A percentile compares a stretch with the other conserved stretches of the same genome.
These are phyloP conservation scores for Cryptosporidium xiaoi DNA, from an alignment of 169 alveolate species.

Conservation along the genomic window DNA sequence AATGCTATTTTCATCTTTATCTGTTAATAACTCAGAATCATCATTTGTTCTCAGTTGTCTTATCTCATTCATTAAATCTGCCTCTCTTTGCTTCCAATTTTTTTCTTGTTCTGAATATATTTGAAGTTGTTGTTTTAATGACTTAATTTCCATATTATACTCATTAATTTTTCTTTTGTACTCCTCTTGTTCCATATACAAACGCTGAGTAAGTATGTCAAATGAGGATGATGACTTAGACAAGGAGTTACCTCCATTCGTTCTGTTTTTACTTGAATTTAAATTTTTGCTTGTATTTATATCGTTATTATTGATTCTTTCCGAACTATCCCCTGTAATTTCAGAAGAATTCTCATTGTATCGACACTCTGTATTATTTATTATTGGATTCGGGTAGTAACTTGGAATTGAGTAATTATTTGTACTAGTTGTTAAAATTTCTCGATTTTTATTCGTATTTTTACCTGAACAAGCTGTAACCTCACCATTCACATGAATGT, in stretches of 20 bases:
- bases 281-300: neutral
- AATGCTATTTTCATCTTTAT: neutral
- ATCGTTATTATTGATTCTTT: neutral
- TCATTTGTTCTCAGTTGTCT: slow-evolving; percentile 28
- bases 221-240: slow-evolving; percentile 43
- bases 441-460: neutral
- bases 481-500: neutral
- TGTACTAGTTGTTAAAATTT: neutral
- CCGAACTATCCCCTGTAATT: neutral
- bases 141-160: slow-evolving; percentile 52
- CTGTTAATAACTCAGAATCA: neutral
- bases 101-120: slow-evolving; percentile 62
- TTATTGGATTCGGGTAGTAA: slow-evolving; percentile 57
- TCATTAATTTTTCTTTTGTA: slow-evolving; percentile 48
- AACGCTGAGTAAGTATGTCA: slow-evolving; percentile 44
- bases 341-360: neutral
- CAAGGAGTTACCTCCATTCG: neutral
- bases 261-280: neutral
- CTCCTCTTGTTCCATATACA: slow-evolving; percentile 68
- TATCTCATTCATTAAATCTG: slow-evolving; percentile 64
- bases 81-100: slow-evolving; percentile 56
- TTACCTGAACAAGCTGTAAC: neutral
- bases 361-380: neutral
- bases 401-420: slow-evolving; percentile 1
- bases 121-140: slow-evolving; percentile 63